Evolutionary conservation across 108 stramenopile genomes (phyloP).

Genomic region (Pseudonitzschia multiseries): DNA sequence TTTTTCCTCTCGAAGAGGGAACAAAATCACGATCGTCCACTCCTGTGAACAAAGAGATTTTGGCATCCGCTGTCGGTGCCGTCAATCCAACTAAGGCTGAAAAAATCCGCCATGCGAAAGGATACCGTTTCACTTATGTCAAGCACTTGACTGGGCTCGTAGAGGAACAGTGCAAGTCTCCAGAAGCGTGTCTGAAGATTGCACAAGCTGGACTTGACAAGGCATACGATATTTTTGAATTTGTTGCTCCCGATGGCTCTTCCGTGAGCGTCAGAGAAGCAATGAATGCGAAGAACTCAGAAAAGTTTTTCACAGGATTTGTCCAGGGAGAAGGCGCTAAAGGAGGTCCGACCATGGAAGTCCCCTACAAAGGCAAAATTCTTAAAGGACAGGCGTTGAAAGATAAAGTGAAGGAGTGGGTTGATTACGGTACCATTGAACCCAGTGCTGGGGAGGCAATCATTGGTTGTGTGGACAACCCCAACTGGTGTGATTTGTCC

Average conservation of each 20-base stretch:
- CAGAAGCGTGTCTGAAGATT: conserved; percentile 82
- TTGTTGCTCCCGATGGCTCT: conserved; percentile 82
- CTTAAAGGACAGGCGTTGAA: conserved; percentile 80
- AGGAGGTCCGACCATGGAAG: conserved; percentile 54
- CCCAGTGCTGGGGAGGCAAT: conserved; percentile 93
- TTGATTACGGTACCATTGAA: conserved; percentile 94
- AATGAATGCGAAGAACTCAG: conserved; percentile 75
- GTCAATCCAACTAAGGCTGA: conserved; percentile 66
- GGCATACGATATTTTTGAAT: conserved; percentile 90
- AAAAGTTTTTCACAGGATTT: conserved; percentile 82
- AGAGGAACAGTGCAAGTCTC: conserved; percentile 75
- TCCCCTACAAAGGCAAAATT: conserved; percentile 90
- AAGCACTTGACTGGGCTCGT: conserved; percentile 89
- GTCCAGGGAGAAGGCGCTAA: conserved; percentile 63
- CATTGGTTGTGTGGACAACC: conserved; percentile 77
- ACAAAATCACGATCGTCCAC: conserved; percentile 88
- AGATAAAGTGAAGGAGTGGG: conserved; percentile 89
- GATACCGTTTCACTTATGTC: conserved; percentile 89
- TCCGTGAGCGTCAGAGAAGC: conserved; percentile 73
- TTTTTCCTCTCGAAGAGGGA: conserved; percentile 80
- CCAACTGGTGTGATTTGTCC: conserved; percentile 82
- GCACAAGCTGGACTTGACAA: conserved; percentile 91
- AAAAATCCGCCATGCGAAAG: conserved; percentile 56
- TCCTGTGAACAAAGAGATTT: conserved; percentile 77
- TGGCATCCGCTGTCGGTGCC: conserved; percentile 86